Conservation (phyloP, 148 eudicot genomes). For the Rheum nobile region DNA sequence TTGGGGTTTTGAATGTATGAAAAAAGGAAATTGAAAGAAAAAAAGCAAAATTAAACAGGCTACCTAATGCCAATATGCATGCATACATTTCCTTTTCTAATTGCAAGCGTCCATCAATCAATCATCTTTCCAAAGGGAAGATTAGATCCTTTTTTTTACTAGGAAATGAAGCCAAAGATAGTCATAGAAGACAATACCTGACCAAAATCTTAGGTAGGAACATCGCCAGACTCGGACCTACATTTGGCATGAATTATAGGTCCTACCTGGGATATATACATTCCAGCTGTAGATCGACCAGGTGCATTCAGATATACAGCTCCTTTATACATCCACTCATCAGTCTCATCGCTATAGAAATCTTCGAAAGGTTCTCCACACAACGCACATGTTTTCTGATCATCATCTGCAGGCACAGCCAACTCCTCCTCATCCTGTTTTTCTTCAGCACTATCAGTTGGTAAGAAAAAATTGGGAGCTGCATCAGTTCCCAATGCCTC, state of each 20-base stretch:
- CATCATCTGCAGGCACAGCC: conserved; percentile 91
- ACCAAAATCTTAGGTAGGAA: conserved; percentile 31
- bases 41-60: neutral
- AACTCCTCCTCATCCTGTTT: conserved; percentile 67
- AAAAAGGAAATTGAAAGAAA: neutral
- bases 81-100: neutral
- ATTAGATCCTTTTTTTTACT: neutral
- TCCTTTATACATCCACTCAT: conserved; percentile 97
- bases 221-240: conserved; percentile 48
- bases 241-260: conserved; percentile 96
- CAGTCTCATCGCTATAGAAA: conserved; percentile 81
- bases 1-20: neutral
- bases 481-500: conserved; percentile 80
- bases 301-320: conserved; percentile 83
- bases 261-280: conserved; percentile 73
- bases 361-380: conserved; percentile 91
- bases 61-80: neutral
- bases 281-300: conserved; percentile 36
- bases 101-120: neutral
- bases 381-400: conserved; percentile 70
- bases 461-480: conserved; percentile 58
- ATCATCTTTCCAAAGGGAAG: neutral
- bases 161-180: neutral
- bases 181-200: neutral
- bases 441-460: conserved; percentile 54